Evolutionary conservation across 139 green algal genomes (phyloP).

Genomic region (Picochlorum sp.): DNA sequence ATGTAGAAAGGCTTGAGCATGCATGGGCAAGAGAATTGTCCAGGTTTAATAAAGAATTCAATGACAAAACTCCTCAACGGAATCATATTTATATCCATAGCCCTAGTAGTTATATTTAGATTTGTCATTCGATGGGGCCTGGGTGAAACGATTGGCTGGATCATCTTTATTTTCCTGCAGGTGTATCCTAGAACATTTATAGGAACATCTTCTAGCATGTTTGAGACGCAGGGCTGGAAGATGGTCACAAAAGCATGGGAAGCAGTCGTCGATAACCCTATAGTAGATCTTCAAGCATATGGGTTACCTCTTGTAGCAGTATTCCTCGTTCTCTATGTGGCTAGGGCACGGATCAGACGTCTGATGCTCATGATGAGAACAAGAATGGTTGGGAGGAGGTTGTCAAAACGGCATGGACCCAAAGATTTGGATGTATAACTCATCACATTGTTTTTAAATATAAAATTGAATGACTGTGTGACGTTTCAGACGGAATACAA

Average conservation of each 20-base stretch:
- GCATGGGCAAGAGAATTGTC: slow-evolving; percentile 38
- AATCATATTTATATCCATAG: slow-evolving; percentile 46
- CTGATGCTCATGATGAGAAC: slow-evolving; percentile 4
- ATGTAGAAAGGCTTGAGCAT: slow-evolving; percentile 31
- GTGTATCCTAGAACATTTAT: slow-evolving; percentile 46
- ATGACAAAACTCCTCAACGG: slow-evolving; percentile 66
- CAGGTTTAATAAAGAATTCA: slow-evolving; percentile 73
- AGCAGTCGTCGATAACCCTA: slow-evolving; percentile 37
- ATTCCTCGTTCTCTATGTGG: neutral
- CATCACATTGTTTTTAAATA: neutral
- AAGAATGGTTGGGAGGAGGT: neutral
- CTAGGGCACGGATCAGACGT: slow-evolving; percentile 14
- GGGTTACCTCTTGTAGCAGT: slow-evolving; percentile 18
- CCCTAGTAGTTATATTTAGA: slow-evolving; percentile 51
- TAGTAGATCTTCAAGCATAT: slow-evolving; percentile 35
- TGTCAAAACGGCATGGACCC: neutral
- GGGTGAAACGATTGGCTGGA: slow-evolving; percentile 53
- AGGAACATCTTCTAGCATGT: slow-evolving; percentile 36
- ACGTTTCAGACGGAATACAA: neutral
- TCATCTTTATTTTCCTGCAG: slow-evolving; percentile 59
- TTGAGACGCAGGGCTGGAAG: slow-evolving; percentile 47
- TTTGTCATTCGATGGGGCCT: slow-evolving; percentile 43
- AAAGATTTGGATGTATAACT: slow-evolving; percentile 23
- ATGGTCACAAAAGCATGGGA: slow-evolving; percentile 44
- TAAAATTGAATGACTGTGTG: neutral